A percentile compares a stretch with the other conserved stretches of the same genome.
phyloP scores from a whole-genome alignment of 2,329 filamentous ascomycete genomes.

The Neophaeococcomyces aloes region DNA sequence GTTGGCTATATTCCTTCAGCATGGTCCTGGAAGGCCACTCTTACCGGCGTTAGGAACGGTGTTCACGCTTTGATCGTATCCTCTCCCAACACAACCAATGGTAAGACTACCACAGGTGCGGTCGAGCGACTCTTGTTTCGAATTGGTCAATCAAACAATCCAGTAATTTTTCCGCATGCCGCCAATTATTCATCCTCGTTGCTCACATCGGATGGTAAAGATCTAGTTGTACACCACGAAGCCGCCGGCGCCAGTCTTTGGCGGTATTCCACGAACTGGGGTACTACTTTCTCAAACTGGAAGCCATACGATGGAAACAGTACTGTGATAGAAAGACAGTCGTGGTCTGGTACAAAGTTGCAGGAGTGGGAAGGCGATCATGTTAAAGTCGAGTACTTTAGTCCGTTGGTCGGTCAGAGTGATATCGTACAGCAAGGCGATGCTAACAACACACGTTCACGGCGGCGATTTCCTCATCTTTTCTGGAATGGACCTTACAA shows the following conservation, averaged over 20 bases:
- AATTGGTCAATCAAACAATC: slow-evolving; percentile 48
- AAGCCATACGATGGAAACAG: slow-evolving; percentile 44
- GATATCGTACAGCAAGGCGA: slow-evolving; percentile 52
- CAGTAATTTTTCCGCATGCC: slow-evolving; percentile 45
- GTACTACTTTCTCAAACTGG: slow-evolving; percentile 50
- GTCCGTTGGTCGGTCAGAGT: slow-evolving; percentile 47
- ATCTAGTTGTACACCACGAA: slow-evolving; percentile 45
- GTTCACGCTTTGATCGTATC: slow-evolving; percentile 49
- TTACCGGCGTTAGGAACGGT: slow-evolving; percentile 50
- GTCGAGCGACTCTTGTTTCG: slow-evolving; percentile 54
- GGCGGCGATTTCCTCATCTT: slow-evolving; percentile 50
- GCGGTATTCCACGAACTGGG: slow-evolving; percentile 54
- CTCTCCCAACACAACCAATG: slow-evolving; percentile 25
- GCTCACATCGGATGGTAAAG: slow-evolving; percentile 33
- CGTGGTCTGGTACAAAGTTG: slow-evolving; percentile 48
- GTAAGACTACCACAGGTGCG: slow-evolving; percentile 38
- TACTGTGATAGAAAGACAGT: slow-evolving; percentile 36
- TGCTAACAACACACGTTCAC: slow-evolving; percentile 30
- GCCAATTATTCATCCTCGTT: slow-evolving; percentile 51
- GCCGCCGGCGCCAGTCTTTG: slow-evolving; percentile 53
- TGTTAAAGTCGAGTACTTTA: slow-evolving; percentile 55
- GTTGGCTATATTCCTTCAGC: slow-evolving; percentile 44
- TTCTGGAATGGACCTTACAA: slow-evolving; percentile 55
- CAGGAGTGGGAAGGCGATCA: slow-evolving; percentile 54
- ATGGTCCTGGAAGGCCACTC: slow-evolving; percentile 44